These are phyloP conservation scores for Candida montana DNA, from an alignment of 805 yeast genomes.

Conservation along the genomic window DNA sequence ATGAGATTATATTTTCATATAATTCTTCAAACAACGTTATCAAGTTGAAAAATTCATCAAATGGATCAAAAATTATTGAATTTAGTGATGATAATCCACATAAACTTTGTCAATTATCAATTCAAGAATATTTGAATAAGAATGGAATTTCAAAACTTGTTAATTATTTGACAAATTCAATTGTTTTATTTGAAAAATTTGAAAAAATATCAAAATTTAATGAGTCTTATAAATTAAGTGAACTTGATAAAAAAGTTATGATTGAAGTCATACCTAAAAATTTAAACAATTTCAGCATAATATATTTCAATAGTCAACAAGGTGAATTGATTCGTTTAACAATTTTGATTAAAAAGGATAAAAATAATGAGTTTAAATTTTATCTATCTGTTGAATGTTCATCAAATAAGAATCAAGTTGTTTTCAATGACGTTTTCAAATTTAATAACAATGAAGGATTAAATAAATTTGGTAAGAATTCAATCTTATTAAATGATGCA, in stretches of 20 bases:
- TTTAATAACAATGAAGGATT: neutral
- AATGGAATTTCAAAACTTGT: slow-evolving; percentile 14
- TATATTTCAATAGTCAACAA: slow-evolving; percentile 14
- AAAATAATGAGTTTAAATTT: slow-evolving; percentile 2
- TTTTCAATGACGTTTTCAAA: slow-evolving; percentile 1
- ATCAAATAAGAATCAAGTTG: neutral
- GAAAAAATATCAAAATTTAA: slow-evolving; percentile 5
- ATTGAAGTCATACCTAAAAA: slow-evolving; percentile 19
- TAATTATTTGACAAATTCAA: slow-evolving; percentile 16
- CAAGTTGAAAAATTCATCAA: slow-evolving; percentile 2
- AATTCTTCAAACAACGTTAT: slow-evolving; percentile 8
- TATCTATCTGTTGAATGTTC: slow-evolving; percentile 3
- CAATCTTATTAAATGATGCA: slow-evolving; percentile 4
- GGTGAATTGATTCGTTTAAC: slow-evolving; percentile 11
- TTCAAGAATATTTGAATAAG: slow-evolving; percentile 16
- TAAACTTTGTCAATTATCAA: slow-evolving; percentile 19
- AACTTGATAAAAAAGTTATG: neutral
- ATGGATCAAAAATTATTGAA: slow-evolving; percentile 14
- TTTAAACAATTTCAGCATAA: slow-evolving; percentile 13
- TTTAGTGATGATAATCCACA: slow-evolving; percentile 23
- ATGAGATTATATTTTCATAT: slow-evolving; percentile 24
- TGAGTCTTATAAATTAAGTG: neutral
- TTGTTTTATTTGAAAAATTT: slow-evolving; percentile 16
- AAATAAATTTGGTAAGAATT: neutral
- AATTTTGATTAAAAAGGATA: slow-evolving; percentile 9